A percentile compares a stretch with the other conserved stretches of the same genome.
Evolutionary conservation across 2,329 filamentous ascomycete species (phyloP).

Genomic region (Botrytis tulipae): DNA sequence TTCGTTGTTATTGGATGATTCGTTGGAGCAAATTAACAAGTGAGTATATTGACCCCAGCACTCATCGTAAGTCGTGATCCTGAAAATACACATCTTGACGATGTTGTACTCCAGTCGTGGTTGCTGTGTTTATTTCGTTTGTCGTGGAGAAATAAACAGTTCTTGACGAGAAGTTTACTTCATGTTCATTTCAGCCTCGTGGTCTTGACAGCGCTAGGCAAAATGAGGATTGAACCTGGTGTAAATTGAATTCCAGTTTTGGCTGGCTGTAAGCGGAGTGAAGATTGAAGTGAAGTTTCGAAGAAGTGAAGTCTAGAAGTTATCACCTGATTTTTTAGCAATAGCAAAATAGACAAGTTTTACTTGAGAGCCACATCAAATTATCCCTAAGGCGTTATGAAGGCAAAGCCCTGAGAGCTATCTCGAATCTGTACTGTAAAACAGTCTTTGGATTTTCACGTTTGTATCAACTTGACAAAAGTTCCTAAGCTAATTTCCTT

Average conservation of each 20-base stretch:
- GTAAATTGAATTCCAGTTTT: too few relatives aligned
- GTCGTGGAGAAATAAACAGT: too few relatives aligned
- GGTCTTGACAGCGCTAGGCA: background rate
- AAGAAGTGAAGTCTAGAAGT: background rate
- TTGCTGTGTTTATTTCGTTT: background rate
- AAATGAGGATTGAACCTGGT: background rate
- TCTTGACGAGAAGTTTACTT: background rate
- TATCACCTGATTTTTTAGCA: background rate
- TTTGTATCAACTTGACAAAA: background rate
- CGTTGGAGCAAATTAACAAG: background rate
- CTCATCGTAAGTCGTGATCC: background rate
- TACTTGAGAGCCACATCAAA: background rate
- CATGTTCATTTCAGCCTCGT: conserved; percentile 4
- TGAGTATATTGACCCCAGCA: conserved; percentile 15
- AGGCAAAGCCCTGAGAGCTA: background rate
- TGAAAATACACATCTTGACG: conserved; percentile 4
- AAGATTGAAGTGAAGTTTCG: background rate
- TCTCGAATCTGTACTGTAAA: background rate
- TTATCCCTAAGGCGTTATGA: background rate
- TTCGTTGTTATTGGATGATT: background rate
- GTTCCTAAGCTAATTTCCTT: background rate
- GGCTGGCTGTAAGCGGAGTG: background rate
- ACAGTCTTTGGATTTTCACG: background rate
- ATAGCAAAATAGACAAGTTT: background rate
- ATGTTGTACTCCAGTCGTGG: background rate